Base-by-base conservation (phyloP, 805 yeast genomes). In the Saccharomyces jurei region DNA sequence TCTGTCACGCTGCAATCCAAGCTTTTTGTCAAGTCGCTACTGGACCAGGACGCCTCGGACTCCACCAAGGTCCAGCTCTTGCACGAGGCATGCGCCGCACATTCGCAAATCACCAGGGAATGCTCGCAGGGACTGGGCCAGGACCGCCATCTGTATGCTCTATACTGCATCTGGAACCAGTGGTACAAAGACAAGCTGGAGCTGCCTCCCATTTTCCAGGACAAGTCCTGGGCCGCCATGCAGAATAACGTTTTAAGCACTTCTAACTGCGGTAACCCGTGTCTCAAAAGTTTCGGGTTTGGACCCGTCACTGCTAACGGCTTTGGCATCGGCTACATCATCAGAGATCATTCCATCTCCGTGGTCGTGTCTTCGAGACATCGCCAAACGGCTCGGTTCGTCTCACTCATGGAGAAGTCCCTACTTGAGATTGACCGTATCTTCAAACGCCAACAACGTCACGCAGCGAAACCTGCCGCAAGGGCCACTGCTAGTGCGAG, bases 231-330 rank as follows among this genome's bases (percentile, higher is more conserved):
- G 97, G 89, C 85, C 62, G 81, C 83, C 65, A 72, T 90, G 56
- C 89, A 89, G 71, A 87, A 84, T 60, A 86, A 92, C 4, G 79
- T 89, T 22, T 74, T 90, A 27, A 87, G 95, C 13, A 87, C 94
- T 4, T 83, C 91, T 17, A 90, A 90, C 70, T 90, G 97, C 73
- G 97, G 97, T 41, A 90, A 90, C 67, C 96, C 96, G 5, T 86
- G 96, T 1, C 75, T 90, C 54, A 83, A 86, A 58, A 76, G 86
- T 50, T 90, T 90, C 74, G 97, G 97, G 0, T 90, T 90, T 65
- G 95, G 96, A 3, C 97, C 97, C 2, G 91, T 89, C 1, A 77
- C 86, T 13, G 86, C 89, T 50, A 91, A 88, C 64, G 97, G 97
- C 2, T 89, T 86, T 69, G 97, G 97, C n/a, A 79, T 90, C 41